A percentile compares a stretch with the other conserved stretches of the same genome.
Evolutionary conservation across 2,329 filamentous ascomycete species (phyloP).

Genomic region (Phoma sp.): DNA sequence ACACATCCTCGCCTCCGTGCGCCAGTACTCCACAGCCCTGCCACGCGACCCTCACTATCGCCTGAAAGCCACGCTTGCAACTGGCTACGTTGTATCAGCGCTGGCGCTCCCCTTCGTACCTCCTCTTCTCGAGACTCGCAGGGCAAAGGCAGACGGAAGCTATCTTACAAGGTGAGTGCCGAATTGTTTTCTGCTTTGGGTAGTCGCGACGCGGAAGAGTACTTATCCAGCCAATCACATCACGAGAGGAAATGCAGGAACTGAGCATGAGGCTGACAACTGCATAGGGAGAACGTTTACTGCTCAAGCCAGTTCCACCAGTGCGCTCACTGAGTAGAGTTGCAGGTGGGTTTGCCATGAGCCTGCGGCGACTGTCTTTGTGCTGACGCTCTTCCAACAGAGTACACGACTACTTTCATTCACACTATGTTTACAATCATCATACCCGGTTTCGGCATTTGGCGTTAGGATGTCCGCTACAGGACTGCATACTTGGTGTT

Average conservation of each 20-base stretch:
- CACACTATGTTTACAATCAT: neutral
- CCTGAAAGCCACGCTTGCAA: slow-evolving; percentile 45
- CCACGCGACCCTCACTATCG: slow-evolving; percentile 45
- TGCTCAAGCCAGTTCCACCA: slow-evolving; percentile 36
- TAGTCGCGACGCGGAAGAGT: neutral
- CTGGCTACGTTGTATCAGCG: slow-evolving; percentile 46
- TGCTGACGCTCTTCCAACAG: neutral
- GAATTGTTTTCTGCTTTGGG: neutral
- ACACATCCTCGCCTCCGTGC: slow-evolving; percentile 39
- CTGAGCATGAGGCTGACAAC: slow-evolving; percentile 3
- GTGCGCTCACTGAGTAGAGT: slow-evolving; percentile 27
- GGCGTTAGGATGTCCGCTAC: slow-evolving; percentile 1
- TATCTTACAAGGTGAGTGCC: slow-evolving; percentile 45
- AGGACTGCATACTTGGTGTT: slow-evolving; percentile 9
- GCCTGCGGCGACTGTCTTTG: neutral
- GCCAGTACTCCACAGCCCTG: slow-evolving; percentile 44
- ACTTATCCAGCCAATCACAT: slow-evolving; percentile 1
- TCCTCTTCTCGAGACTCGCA: slow-evolving; percentile 45
- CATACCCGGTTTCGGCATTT: neutral
- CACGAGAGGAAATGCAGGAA: neutral
- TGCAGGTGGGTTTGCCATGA: neutral
- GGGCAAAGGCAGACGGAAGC: slow-evolving; percentile 45
- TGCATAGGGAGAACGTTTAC: slow-evolving; percentile 33
- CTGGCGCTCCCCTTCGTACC: slow-evolving; percentile 50
- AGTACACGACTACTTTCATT: neutral